Evolutionary conservation across 1,284 basidiomycete species (phyloP), one percentile per base, ranked within the genome.

Genomic region (Schizopora paradoxa): DNA sequence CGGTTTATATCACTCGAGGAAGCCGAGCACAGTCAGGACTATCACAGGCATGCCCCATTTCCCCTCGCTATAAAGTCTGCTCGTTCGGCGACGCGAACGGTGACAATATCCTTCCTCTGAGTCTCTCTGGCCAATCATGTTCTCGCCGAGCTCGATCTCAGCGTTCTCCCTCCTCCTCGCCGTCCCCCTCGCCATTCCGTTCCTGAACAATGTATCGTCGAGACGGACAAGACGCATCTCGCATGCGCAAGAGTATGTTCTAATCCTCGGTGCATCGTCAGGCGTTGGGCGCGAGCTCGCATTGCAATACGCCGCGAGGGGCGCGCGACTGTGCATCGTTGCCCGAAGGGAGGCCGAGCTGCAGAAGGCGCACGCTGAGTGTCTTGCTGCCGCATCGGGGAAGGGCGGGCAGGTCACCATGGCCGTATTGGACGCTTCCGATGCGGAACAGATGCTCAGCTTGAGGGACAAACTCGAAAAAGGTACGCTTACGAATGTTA

Each of bases 221-320:
- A n/a, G 11, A 32, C 43, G 67, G 13, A 62, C 61, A 31, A 53
- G 51, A 23, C 41, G 61, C 42, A 54, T 77, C 43, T 55, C 59
- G 8, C 65, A 64, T 3, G 45, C 44, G 5, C 49, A 69, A 6
- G 90, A 93, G 58, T 78, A 86, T 1, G 84, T 93, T 5, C 62
- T 92, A 8, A 72, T 94, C 47, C 66, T 94, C 22, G 91, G 91
- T 13, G 89, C 85, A 1, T 85, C 86, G 5, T 83, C 81, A 34
- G 91, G 92, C 0, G 81, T 94, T n/a, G 92, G 92, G 2, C 73
- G 77, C 43, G 72, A 74, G 2, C 70, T 93, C 16, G 89, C 90
- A 1, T 66, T 74, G 11, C 69, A 76, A 48, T 95, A 95, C 57
- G 82, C 86, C 3, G 61, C 67, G 41, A 70, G 87, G 16, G 90